Evolutionary conservation across 768 basidiomycete genomes (phyloP).

Genomic region (Pisolithus orientalis): DNA sequence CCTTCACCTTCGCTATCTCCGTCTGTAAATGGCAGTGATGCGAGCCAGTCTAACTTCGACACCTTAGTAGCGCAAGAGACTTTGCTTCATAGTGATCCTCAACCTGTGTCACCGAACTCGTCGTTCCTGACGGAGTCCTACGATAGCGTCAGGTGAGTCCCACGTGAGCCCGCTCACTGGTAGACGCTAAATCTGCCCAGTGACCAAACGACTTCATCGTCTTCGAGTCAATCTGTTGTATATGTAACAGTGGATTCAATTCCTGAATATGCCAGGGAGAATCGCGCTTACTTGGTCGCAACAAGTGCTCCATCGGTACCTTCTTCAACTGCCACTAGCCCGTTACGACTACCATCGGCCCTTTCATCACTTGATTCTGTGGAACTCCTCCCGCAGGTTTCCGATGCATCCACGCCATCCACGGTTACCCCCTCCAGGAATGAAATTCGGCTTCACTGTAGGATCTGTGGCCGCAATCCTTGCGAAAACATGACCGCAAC

Average conservation of each 20-base stretch:
- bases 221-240: constrained; percentile 21
- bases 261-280: constrained; percentile 25
- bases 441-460: constrained; percentile 36
- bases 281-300: constrained; percentile 24
- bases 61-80: constrained; percentile 1
- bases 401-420: not conserved
- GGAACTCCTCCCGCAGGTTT: not conserved
- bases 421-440: not conserved
- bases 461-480: constrained; percentile 42
- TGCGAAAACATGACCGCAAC: constrained; percentile 51
- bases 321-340: constrained; percentile 12
- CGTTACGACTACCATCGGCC: constrained; percentile 16
- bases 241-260: constrained; percentile 25
- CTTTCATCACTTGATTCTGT: constrained; percentile 20
- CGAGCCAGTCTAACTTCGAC: not conserved
- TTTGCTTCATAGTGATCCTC: constrained; percentile 2
- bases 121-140: constrained; percentile 8
- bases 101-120: constrained; percentile 8
- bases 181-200: constrained; percentile 1
- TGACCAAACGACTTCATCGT: constrained; percentile 1
- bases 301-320: constrained; percentile 20
- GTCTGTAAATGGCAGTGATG: constrained; percentile 22
- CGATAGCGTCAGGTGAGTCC: constrained; percentile 13
- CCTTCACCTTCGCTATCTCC: constrained; percentile 20
- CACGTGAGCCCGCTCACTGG: not conserved